Percentiles rank a stretch among this genome's conserved stretches.
Conservation (phyloP, 2,329 filamentous ascomycete species). For the Hymenoscyphus salicellus region DNA sequence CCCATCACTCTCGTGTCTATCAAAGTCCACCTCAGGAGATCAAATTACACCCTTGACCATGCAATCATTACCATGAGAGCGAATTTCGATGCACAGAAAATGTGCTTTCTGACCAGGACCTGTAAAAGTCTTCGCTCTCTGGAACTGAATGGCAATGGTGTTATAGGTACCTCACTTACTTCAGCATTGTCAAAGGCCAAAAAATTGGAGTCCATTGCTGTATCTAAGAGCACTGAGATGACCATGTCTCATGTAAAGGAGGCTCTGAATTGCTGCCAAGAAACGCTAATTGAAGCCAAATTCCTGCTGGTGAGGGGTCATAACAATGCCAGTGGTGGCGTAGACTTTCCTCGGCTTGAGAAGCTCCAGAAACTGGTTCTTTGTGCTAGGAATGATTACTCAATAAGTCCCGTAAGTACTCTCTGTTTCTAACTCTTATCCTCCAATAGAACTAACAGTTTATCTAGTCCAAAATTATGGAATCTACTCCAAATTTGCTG, state of each 20-base stretch:
- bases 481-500: conserved; percentile 24
- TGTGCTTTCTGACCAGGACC: conserved; percentile 26
- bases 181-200: conserved; percentile 23
- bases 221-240: conserved; percentile 22
- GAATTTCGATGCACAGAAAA: conserved; percentile 22
- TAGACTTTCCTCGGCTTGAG: conserved; percentile 21
- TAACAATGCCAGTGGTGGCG: not conserved
- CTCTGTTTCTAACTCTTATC: not conserved
- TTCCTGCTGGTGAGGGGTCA: conserved; percentile 18
- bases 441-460: conserved; percentile 8
- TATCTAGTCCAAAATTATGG: conserved; percentile 21
- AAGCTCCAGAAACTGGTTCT: conserved; percentile 22
- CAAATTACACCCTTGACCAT: conserved; percentile 31
- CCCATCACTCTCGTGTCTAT: conserved; percentile 26
- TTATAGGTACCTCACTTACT: conserved; percentile 30
- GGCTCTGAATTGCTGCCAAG: conserved; percentile 19
- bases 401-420: not conserved
- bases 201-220: conserved; percentile 22
- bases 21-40: conserved; percentile 29
- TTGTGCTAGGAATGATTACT: not conserved
- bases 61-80: conserved; percentile 28
- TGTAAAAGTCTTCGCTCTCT: conserved; percentile 31
- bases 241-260: conserved; percentile 14
- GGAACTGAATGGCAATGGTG: conserved; percentile 23
- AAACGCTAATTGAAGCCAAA: conserved; percentile 22